Percentiles rank a stretch among this genome's conserved stretches.
Conservation (phyloP, 1,139 yeast species). For the Saccharomyces hybrid region DNA sequence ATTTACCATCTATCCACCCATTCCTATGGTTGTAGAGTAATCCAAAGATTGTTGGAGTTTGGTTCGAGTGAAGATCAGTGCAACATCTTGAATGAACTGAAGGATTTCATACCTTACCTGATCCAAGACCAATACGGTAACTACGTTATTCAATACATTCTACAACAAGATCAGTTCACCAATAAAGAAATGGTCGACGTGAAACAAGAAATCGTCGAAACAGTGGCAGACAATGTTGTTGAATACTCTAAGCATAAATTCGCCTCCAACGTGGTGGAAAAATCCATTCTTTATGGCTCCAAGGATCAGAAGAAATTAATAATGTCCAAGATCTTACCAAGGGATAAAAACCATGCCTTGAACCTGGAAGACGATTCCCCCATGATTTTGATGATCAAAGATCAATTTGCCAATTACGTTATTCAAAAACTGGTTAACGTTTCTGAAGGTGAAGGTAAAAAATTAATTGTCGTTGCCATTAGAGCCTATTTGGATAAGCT, state of each 20-base stretch:
- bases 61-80: constrained; percentile 51
- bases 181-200: constrained; percentile 33
- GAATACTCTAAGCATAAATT: constrained; percentile 90
- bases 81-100: constrained; percentile 61
- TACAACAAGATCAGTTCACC: constrained; percentile 47
- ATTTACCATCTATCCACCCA: constrained; percentile 87
- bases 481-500: constrained; percentile 41
- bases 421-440: constrained; percentile 89
- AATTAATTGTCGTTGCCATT: constrained; percentile 50
- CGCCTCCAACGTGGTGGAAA: constrained; percentile 96
- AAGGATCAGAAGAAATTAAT: constrained; percentile 53
- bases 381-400: constrained; percentile 85
- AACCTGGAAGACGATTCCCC: constrained; percentile 52
- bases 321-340: constrained; percentile 37
- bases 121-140: constrained; percentile 97
- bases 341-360: constrained; percentile 31
- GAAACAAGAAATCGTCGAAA: constrained; percentile 42
- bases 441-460: constrained; percentile 60
- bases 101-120: constrained; percentile 62
- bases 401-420: constrained; percentile 95
- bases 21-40: constrained; percentile 95
- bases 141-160: constrained; percentile 91
- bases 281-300: constrained; percentile 72
- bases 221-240: constrained; percentile 55
- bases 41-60: constrained; percentile 82